phyloP scores from a whole-genome alignment of 2,329 filamentous ascomycete species.

The Xenosphaeropsis pyriputrescens region DNA sequence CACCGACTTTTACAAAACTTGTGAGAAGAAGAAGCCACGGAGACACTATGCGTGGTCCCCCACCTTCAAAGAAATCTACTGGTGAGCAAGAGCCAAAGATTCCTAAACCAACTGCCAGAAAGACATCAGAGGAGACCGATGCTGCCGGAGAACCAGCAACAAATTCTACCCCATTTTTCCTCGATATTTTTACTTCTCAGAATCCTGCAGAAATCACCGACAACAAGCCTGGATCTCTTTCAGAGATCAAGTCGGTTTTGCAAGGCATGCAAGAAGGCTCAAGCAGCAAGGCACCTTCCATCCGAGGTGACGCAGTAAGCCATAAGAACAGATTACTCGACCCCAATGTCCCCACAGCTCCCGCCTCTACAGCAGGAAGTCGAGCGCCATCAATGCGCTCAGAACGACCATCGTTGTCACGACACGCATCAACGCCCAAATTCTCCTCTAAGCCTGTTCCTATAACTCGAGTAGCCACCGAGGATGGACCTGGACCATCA shows the following conservation, averaged over 20 bases:
- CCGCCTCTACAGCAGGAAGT: neutral
- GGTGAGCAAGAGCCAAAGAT: constrained; percentile 14
- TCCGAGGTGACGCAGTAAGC: neutral
- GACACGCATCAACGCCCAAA: constrained; percentile 39
- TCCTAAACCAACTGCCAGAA: constrained; percentile 7
- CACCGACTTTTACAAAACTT: constrained; percentile 5
- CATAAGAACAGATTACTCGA: neutral
- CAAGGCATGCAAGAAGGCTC: neutral
- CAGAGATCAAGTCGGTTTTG: neutral
- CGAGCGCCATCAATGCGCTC: constrained; percentile 15
- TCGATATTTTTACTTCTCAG: constrained; percentile 2
- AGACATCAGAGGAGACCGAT: neutral
- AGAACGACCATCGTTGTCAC: constrained; percentile 30
- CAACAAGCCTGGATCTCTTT: neutral
- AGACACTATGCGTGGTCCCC: constrained; percentile 19
- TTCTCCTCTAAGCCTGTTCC: constrained; percentile 65
- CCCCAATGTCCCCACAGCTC: neutral
- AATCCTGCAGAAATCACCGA: neutral
- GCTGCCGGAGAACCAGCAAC: neutral
- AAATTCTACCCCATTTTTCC: constrained; percentile 4
- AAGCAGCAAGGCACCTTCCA: neutral
- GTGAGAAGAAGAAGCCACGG: constrained; percentile 25
- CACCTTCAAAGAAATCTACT: constrained; percentile 17
- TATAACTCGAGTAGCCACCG: constrained; percentile 47
- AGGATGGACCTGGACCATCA: constrained; percentile 50